A percentile compares a stretch with the other conserved stretches of the same genome.
phyloP scores from a whole-genome alignment of 306 rosid genomes.

The Trifolium repens region DNA sequence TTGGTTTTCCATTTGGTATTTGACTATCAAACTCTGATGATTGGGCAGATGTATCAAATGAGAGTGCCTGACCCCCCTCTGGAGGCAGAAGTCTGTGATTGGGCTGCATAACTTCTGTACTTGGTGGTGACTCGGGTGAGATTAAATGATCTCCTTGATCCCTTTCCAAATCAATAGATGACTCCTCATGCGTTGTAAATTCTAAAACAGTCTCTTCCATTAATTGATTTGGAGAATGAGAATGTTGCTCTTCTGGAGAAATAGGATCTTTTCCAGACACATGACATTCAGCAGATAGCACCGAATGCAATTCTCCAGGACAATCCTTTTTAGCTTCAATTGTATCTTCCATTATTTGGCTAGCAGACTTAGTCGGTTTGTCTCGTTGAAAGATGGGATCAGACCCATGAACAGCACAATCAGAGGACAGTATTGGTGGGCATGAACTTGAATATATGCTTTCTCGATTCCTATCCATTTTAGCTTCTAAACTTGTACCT shows the following conservation, averaged over 20 bases:
- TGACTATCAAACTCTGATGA: constrained; percentile 49
- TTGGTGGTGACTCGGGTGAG: constrained; percentile 44
- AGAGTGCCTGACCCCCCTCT: constrained; percentile 52
- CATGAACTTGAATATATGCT: constrained; percentile 47
- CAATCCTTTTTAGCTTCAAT: constrained; percentile 47
- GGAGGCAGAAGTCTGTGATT: constrained; percentile 44
- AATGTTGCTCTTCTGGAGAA: constrained; percentile 32
- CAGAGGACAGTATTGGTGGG: constrained; percentile 41
- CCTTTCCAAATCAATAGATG: constrained; percentile 48
- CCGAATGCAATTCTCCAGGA: constrained; percentile 37
- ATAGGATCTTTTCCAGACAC: constrained; percentile 42
- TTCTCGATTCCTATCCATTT: constrained; percentile 36
- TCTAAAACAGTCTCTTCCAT: constrained; percentile 49
- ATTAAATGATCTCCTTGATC: constrained; percentile 44
- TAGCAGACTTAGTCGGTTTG: constrained; percentile 38
- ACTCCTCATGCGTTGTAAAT: constrained; percentile 43
- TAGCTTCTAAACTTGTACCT: constrained; percentile 50
- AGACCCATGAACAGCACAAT: constrained; percentile 25
- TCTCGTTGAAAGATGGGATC: constrained; percentile 42
- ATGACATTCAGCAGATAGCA: constrained; percentile 40
- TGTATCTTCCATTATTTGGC: constrained; percentile 45
- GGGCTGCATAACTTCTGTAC: constrained; percentile 50
- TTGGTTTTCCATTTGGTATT: constrained; percentile 57
- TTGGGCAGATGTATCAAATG: constrained; percentile 45
- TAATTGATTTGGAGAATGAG: constrained; percentile 45